Base-by-base conservation (phyloP, 352 stramenopile genomes). In the Globisporangium ultimum region DNA sequence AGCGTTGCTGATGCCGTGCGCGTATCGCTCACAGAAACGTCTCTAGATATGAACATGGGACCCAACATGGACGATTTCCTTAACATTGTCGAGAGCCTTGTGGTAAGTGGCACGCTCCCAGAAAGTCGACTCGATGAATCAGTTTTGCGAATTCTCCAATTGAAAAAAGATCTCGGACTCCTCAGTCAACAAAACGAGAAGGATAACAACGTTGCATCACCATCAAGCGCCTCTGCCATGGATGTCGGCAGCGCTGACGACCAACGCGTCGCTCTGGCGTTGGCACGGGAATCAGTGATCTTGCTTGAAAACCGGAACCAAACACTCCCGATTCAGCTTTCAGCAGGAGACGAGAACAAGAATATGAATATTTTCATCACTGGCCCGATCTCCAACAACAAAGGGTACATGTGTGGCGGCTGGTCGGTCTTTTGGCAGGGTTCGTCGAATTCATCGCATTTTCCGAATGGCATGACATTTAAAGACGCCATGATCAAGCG, bases 31-130 rank as follows among this genome's bases (percentile, higher is more conserved):
- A 60, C 62, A 40, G 69, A 97, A 58, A 97, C 90, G 0, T 94
- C 80, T 45, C 75, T 98, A 22, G 94, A 98, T 58, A 97, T 98
- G 84, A 95, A 87, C 58, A 97, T 97, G 91, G 79, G 79, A 12
- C 82, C 80, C 6, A 69, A 86, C 52, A 61, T 76, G 42, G 47
- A 72, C 22, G 74, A 73, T 15, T 89, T 84, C 41, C 59, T 81
- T 18, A 53, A 70, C 13, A 86, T 73, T 0, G 78, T 87, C 2
- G 74, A 93, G 36, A 62, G 58, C 1, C 58, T 93, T 4, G 80
- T 94, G 3, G 36, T 56, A 2, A 28, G 59, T 10, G 78, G 80
- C 1, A 34, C 60, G 13, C 46, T 95, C 41, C 46, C 67, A 3
- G 66, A 88, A 50, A 75, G 34, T 14, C 71, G 87, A 5, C 56